A percentile compares a stretch with the other conserved stretches of the same genome.
Conservation (phyloP, 2,329 filamentous ascomycete genomes). For the Triangularia verruculosa region DNA sequence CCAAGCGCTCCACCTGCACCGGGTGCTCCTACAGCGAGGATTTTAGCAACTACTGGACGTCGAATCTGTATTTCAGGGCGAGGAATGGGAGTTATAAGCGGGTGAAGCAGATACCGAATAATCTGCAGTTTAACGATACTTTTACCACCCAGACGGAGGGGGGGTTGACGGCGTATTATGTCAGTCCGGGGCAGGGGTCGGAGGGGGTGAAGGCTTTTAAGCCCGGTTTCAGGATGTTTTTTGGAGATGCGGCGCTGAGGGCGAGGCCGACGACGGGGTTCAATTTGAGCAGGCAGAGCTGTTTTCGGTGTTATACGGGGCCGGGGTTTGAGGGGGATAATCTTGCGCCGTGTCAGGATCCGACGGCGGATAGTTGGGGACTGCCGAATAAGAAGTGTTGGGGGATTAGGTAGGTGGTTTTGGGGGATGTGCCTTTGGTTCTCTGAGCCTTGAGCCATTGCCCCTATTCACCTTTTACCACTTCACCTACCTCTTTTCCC, state of each 20-base stretch:
- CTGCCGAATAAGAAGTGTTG: slow-evolving; percentile 13
- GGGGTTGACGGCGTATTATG: slow-evolving; percentile 29
- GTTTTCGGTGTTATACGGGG: slow-evolving; percentile 16
- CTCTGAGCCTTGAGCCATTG: no score
- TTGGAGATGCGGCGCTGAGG: slow-evolving; percentile 34
- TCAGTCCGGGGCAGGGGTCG: slow-evolving; percentile 27
- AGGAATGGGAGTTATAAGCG: slow-evolving; percentile 30
- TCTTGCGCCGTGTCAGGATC: slow-evolving; percentile 13
- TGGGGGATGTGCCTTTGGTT: no score
- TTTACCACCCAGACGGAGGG: slow-evolving; percentile 14
- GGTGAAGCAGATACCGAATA: slow-evolving; percentile 26
- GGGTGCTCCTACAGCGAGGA: slow-evolving; percentile 30
- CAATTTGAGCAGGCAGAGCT: slow-evolving; percentile 13
- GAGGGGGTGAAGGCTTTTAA: neutral
- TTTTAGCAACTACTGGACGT: slow-evolving; percentile 33
- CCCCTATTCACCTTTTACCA: no score
- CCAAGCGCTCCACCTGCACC: slow-evolving; percentile 25
- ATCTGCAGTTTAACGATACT: slow-evolving; percentile 20
- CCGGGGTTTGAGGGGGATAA: slow-evolving; percentile 14
- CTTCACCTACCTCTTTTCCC: no score
- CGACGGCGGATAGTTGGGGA: slow-evolving; percentile 5
- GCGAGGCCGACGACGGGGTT: slow-evolving; percentile 14
- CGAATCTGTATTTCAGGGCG: slow-evolving; percentile 30
- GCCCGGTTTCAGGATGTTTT: slow-evolving; percentile 42
- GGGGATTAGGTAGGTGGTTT: neutral